Conservation (phyloP, 495 filamentous ascomycete genomes). For the Xylaria castorea region DNA sequence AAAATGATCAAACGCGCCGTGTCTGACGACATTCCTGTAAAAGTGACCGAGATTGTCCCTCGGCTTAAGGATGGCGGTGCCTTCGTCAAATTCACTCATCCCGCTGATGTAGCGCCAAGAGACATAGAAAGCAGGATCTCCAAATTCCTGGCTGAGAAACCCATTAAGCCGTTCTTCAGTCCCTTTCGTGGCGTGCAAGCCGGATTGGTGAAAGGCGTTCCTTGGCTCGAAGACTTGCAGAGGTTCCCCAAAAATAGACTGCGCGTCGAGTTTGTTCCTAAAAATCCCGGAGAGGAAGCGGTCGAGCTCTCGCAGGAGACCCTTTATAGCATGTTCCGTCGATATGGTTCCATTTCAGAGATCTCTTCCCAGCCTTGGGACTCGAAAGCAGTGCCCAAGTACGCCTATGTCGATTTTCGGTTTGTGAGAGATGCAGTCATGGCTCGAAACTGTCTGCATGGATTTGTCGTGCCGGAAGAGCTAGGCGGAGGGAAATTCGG, state of each 20-base stretch:
- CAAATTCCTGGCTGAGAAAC: constrained; percentile 66
- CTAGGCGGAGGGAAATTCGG: constrained; percentile 74
- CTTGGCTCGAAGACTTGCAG: constrained; percentile 93
- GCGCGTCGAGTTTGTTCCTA: constrained; percentile 82
- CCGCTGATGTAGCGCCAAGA: constrained; percentile 54
- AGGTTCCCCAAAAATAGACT: constrained; percentile 77
- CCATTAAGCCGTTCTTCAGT: constrained; percentile 86
- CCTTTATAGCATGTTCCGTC: constrained; percentile 85
- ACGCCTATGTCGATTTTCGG: constrained; percentile 77
- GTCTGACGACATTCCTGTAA: constrained; percentile 62
- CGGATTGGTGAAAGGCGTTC: constrained; percentile 77
- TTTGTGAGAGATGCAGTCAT: constrained; percentile 75
- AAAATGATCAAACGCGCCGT: constrained; percentile 68
- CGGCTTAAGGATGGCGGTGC: constrained; percentile 90
- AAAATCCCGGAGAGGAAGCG: constrained; percentile 66
- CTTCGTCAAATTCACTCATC: constrained; percentile 84
- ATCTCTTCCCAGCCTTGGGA: constrained; percentile 80
- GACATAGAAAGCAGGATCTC: constrained; percentile 62
- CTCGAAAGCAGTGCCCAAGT: constrained; percentile 82
- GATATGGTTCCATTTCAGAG: constrained; percentile 85
- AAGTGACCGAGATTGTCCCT: constrained; percentile 79
- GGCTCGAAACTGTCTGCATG: constrained; percentile 93
- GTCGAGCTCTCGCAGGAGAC: constrained; percentile 85
- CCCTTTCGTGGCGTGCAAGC: constrained; percentile 75
- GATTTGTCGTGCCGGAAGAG: constrained; percentile 69